A percentile compares a stretch with the other conserved stretches of the same genome.
phyloP scores from a whole-genome alignment of 495 filamentous ascomycete genomes.

The Hamigera avellanea region DNA sequence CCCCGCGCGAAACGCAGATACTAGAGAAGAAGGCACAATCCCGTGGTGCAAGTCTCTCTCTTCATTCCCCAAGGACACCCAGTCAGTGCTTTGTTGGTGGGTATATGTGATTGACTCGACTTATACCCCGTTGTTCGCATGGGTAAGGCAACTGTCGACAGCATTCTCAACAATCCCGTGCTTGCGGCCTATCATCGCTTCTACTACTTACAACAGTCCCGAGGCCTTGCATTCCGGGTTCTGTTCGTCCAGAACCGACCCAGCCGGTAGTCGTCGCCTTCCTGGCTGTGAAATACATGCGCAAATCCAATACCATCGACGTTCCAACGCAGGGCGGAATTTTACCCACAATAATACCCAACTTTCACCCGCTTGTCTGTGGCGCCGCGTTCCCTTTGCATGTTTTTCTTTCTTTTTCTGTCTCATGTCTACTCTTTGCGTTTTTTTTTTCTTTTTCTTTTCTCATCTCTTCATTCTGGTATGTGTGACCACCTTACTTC shows the following conservation, averaged over 20 bases:
- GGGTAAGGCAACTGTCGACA: background rate
- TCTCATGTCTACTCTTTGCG: slow-evolving; percentile 3
- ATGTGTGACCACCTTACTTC: slow-evolving; percentile 1
- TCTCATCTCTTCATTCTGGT: slow-evolving; percentile 2
- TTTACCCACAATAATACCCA: too few relatives aligned
- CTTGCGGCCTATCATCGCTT: slow-evolving; percentile 4
- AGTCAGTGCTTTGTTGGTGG: slow-evolving; percentile 35
- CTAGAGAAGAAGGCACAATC: slow-evolving; percentile 22
- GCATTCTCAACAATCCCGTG: background rate
- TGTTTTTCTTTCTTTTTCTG: background rate
- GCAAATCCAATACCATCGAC: too few relatives aligned
- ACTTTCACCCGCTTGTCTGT: too few relatives aligned
- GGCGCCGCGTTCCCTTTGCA: background rate
- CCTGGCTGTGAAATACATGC: too few relatives aligned
- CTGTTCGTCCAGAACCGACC: too few relatives aligned
- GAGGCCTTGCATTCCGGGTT: too few relatives aligned
- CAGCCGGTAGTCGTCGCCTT: too few relatives aligned
- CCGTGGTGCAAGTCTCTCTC: too few relatives aligned
- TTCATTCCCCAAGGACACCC: slow-evolving; percentile 5
- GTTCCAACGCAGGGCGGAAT: too few relatives aligned
- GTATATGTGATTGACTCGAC: slow-evolving; percentile 14
- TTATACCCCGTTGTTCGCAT: slow-evolving; percentile 5
- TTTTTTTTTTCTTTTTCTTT: slow-evolving; percentile 9
- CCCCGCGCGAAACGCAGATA: slow-evolving; percentile 70
- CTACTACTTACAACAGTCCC: slow-evolving; percentile 1